Percentiles rank a stretch among this genome's conserved stretches.
Evolutionary conservation across 352 stramenopile genomes (phyloP).

Genomic region (Globisporangium okanoganense): DNA sequence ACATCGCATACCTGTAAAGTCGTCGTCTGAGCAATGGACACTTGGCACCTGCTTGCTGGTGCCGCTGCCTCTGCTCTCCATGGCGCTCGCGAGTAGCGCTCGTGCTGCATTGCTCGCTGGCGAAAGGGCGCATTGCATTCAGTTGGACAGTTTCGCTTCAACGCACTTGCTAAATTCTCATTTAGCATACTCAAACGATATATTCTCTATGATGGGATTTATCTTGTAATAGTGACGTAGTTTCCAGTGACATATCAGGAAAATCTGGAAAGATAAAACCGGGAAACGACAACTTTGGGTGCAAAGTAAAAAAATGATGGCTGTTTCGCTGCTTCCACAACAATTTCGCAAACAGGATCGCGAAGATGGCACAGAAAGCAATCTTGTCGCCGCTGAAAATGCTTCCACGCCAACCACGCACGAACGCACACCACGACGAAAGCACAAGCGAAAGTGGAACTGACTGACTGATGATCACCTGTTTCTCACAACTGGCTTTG

Average conservation of each 20-base stretch:
- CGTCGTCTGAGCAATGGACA: neutral
- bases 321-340: neutral
- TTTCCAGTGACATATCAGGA: neutral
- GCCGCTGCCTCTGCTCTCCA: neutral
- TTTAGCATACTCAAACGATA: neutral
- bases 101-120: neutral
- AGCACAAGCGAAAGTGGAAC: too few relatives aligned
- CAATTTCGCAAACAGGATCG: neutral
- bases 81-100: neutral
- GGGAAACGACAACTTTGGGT: neutral
- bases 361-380: too few relatives aligned
- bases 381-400: too few relatives aligned
- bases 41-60: neutral
- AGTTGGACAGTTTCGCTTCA: neutral
- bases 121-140: neutral
- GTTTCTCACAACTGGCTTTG: too few relatives aligned
- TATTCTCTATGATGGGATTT: neutral
- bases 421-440: too few relatives aligned
- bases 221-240: neutral
- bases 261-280: neutral
- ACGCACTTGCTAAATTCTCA: neutral
- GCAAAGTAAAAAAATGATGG: neutral
- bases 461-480: too few relatives aligned
- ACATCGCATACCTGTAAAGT: neutral
- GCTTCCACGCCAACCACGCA: too few relatives aligned